Conservation (phyloP, 345 rosid species). For the Clausena lansium region DNA sequence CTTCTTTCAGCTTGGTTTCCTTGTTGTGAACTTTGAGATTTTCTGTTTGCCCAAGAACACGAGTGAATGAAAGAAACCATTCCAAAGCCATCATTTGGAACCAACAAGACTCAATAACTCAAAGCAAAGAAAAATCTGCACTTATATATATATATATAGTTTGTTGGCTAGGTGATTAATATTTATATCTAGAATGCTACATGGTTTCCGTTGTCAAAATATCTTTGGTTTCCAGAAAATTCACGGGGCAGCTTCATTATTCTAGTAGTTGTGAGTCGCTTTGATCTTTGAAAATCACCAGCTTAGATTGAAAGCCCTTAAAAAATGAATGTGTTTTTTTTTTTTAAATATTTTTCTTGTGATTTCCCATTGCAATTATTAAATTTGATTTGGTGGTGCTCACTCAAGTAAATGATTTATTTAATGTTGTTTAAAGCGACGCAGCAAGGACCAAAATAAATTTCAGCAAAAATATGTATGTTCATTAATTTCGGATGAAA, state of each 20-base stretch:
- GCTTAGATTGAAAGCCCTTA: background rate
- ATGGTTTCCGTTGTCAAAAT: background rate
- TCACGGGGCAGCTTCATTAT: background rate
- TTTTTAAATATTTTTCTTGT: background rate
- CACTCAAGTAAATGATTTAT: background rate
- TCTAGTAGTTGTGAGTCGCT: constrained; percentile 23
- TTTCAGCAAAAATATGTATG: background rate
- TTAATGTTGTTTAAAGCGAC: background rate
- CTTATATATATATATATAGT: background rate
- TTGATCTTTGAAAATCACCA: constrained; percentile 17
- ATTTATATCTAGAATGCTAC: background rate
- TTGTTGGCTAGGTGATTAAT: background rate
- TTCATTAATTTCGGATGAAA: background rate
- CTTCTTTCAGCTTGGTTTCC: background rate
- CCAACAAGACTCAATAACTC: background rate
- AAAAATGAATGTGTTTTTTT: too few relatives aligned
- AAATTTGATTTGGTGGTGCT: background rate
- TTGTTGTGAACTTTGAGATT: background rate
- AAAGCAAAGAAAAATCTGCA: background rate
- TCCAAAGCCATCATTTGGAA: constrained; percentile 32
- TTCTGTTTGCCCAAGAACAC: constrained; percentile 29
- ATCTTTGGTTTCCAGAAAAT: background rate
- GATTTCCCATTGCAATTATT: background rate
- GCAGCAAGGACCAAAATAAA: background rate
- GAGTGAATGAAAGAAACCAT: constrained; percentile 31